Evolutionary conservation across 2,329 filamentous ascomycete genomes (phyloP), one percentile per base, ranked within the genome.

Genomic region (Pseudovirgaria hyperparasitica): DNA sequence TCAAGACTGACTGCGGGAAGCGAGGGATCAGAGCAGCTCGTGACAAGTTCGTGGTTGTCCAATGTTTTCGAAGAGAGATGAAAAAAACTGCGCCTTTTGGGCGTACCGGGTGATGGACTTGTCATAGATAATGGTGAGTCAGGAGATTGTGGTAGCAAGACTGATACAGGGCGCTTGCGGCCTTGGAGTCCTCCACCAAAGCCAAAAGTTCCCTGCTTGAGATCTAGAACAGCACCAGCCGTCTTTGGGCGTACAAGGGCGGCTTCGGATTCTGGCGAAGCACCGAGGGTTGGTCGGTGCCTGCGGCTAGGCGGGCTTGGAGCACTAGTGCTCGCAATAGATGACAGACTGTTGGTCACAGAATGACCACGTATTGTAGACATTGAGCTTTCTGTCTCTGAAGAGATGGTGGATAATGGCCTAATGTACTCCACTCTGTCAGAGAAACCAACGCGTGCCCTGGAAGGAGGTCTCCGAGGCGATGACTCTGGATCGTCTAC

Each of bases 391-490:
- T 82, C 77, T 0, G 82, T 84, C 48, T 90, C 84, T 12, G 76
- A 86, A 2, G 84, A 92, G 9, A 92, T 74, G 12, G 86, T 63
- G 2, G 86, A 93, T 11, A 92, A 57, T 1, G 86, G 85, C 8
- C 82, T 71, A 40, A 86, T 86, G 36, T 80, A 85, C 50, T 92
- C 82, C 16, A 92, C 64, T 8, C 72, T 80, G 36, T 92, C 84
- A 1, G 81, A 84, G 45, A 92, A 92, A 1, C 79, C 81, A 23
- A 92, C 84, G 9, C 79, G 66, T 22, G 74, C 68, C 33, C 74
- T 69, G 4, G 66, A 63, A 52, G 45, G 48, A 23, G 52, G 52
- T 34, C 50, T 48, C 30, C 27, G 47, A 30, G 42, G 45, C 36
- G 44, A 45, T 29, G 45, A 41, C 35, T 49, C 45, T 18, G 31